phyloP scores from a whole-genome alignment of 2,329 filamentous ascomycete species.

The Colletotrichum eleusines region DNA sequence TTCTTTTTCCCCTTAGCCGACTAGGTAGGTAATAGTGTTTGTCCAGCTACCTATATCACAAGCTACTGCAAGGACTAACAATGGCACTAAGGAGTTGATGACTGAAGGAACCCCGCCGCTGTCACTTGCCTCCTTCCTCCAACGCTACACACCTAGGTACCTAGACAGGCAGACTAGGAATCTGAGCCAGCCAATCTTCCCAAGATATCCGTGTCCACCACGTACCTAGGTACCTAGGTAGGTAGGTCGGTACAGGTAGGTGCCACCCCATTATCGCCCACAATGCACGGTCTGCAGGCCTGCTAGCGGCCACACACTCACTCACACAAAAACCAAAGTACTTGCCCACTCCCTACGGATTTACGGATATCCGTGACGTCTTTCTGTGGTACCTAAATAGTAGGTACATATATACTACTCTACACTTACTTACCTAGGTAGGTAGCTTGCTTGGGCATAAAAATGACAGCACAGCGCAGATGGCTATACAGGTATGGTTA shows the following conservation, averaged over 20 bases:
- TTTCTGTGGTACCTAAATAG: neutral
- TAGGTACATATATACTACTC: neutral
- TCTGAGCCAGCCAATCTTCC: constrained; percentile 7
- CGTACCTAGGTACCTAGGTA: neutral
- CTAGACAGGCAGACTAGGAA: constrained; percentile 2
- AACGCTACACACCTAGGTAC: too few species aligned
- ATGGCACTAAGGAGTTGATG: neutral
- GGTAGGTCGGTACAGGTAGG: neutral
- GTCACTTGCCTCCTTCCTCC: neutral
- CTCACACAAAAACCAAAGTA: neutral
- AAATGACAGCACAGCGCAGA: neutral
- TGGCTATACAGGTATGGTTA: neutral
- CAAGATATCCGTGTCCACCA: too few species aligned
- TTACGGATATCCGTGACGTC: neutral
- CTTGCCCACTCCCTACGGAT: neutral
- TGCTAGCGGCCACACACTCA: neutral
- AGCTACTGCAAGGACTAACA: constrained; percentile 2
- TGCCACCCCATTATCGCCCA: neutral
- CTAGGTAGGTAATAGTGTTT: constrained; percentile 1
- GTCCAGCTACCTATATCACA: constrained; percentile 7
- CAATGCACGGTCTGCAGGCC: neutral
- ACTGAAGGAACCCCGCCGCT: constrained; percentile 4
- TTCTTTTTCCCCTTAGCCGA: neutral
- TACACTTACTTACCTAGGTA: neutral
- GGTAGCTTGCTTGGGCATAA: neutral